Percentiles rank a stretch among this genome's conserved stretches.
Evolutionary conservation across 805 yeast species (phyloP).

Genomic region (Saccharomyces paradoxus): DNA sequence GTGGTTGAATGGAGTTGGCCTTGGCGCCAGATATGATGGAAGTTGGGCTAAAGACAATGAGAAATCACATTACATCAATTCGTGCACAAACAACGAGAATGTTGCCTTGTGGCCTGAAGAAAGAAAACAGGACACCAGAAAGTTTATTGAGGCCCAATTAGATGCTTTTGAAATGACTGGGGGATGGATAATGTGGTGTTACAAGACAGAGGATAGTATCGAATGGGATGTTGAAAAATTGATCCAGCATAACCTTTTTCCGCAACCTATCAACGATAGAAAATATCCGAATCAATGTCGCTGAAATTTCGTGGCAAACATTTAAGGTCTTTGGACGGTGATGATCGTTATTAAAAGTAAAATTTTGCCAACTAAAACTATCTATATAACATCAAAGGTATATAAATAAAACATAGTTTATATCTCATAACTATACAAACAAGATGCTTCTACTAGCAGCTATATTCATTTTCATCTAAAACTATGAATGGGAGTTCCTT

Average conservation of each 20-base stretch:
- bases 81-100: constrained; percentile 47
- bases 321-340: background rate
- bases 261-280: constrained; percentile 69
- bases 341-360: background rate
- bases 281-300: constrained; percentile 58
- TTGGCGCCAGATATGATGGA: constrained; percentile 74
- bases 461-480: background rate
- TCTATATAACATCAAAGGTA: background rate
- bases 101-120: constrained; percentile 47
- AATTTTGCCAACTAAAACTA: background rate
- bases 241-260: constrained; percentile 54
- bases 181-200: constrained; percentile 92
- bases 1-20: constrained; percentile 79
- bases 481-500: background rate
- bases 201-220: constrained; percentile 71
- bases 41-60: constrained; percentile 25
- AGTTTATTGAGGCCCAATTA: constrained; percentile 77
- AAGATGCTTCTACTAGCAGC: background rate
- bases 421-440: too few relatives aligned
- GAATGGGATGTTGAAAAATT: constrained; percentile 79
- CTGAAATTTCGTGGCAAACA: constrained; percentile 12
- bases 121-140: constrained; percentile 49
- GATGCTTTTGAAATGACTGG: constrained; percentile 64
- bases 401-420: background rate
- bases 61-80: constrained; percentile 43